Conservation (phyloP, 768 basidiomycete genomes). For the Auricularia auricula-judae region DNA sequence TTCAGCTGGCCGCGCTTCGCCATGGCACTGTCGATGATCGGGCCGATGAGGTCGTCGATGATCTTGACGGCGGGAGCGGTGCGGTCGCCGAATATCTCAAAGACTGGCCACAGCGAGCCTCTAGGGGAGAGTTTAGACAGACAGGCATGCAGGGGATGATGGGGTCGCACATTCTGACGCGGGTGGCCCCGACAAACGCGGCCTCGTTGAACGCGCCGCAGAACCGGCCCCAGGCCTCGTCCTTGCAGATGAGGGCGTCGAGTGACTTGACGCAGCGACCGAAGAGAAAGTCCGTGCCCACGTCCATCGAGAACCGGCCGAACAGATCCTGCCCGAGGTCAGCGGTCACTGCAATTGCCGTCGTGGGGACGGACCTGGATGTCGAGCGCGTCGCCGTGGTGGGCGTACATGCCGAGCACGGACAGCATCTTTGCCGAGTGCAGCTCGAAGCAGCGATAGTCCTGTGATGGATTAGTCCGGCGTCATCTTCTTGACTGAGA, state of each 20-base stretch:
- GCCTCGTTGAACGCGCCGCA: slow-evolving; percentile 8
- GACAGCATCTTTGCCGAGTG: slow-evolving; percentile 10
- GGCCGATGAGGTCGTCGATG: slow-evolving; percentile 12
- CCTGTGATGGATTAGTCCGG: not conserved
- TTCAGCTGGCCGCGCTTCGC: not conserved
- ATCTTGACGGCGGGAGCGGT: slow-evolving; percentile 8
- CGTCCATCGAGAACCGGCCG: slow-evolving; percentile 14
- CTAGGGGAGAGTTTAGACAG: not conserved
- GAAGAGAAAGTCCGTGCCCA: slow-evolving; percentile 17
- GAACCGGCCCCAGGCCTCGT: slow-evolving; percentile 4
- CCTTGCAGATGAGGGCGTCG: slow-evolving; percentile 1
- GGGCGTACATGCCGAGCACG: slow-evolving; percentile 5
- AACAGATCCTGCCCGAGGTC: slow-evolving; percentile 10
- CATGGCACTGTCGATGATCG: slow-evolving; percentile 11
- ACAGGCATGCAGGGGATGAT: not conserved
- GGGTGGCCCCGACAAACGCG: slow-evolving; percentile 3
- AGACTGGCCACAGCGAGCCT: slow-evolving; percentile 15
- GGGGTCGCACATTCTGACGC: slow-evolving; percentile 10
- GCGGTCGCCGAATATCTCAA: slow-evolving; percentile 13
- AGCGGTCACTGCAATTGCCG: no score
- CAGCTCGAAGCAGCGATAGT: slow-evolving; percentile 12
- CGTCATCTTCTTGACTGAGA: not conserved
- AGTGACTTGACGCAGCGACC: slow-evolving; percentile 8
- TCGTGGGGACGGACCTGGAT: slow-evolving; percentile 6
- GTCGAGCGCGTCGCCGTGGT: slow-evolving; percentile 4